These are phyloP conservation scores for Backusella sp. DNA, from an alignment of 192 early-diverging fungal species.

Conservation along the genomic window DNA sequence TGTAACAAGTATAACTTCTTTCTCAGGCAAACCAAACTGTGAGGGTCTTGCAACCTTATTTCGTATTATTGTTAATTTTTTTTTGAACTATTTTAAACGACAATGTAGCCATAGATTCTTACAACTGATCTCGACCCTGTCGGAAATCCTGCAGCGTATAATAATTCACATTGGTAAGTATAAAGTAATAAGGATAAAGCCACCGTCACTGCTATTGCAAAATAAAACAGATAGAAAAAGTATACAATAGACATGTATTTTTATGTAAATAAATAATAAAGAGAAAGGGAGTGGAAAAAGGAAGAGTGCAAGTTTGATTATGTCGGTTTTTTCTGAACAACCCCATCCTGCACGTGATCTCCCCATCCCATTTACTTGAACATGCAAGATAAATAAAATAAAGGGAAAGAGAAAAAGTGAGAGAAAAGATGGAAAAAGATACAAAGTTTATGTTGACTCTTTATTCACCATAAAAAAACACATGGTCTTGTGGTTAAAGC, in stretches of 20 bases:
- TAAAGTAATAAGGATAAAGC: slow-evolving; percentile 29
- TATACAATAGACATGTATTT: slow-evolving; percentile 11
- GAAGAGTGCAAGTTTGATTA: neutral
- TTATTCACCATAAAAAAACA: neutral
- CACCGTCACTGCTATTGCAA: slow-evolving; percentile 22
- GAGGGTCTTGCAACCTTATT: slow-evolving; percentile 65
- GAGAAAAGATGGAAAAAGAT: neutral
- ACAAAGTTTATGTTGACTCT: neutral
- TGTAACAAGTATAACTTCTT: slow-evolving; percentile 70
- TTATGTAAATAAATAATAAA: neutral
- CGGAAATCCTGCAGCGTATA: slow-evolving; percentile 35
- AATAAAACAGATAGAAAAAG: slow-evolving; percentile 28
- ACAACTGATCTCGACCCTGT: slow-evolving; percentile 34
- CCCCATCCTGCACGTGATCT: slow-evolving; percentile 18
- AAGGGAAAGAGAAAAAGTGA: neutral
- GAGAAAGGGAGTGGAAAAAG: neutral
- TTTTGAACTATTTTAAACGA: neutral
- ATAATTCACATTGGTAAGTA: slow-evolving; percentile 35
- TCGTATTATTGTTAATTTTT: neutral
- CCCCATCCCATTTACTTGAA: neutral
- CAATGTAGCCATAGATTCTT: neutral
- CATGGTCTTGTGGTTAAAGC: neutral
- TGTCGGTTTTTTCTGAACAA: slow-evolving; percentile 5
- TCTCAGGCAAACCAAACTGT: slow-evolving; percentile 63
- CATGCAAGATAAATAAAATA: neutral